Evolutionary conservation across 805 yeast species (phyloP).

Genomic region (Monosporozyma aquatica): DNA sequence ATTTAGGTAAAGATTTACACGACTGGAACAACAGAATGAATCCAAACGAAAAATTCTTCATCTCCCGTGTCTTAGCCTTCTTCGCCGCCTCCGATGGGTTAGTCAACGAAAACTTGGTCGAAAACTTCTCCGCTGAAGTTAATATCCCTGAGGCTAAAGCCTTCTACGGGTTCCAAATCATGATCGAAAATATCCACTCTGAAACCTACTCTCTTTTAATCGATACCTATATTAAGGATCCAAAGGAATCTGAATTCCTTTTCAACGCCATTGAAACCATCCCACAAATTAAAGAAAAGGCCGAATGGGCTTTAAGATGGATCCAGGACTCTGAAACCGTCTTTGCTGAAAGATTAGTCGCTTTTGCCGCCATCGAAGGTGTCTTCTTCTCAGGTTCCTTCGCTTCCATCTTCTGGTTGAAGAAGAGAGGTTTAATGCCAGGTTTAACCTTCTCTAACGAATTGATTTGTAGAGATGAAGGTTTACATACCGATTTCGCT

Average conservation of each 20-base stretch:
- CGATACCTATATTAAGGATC: conserved; percentile 93
- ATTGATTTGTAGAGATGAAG: conserved; percentile 96
- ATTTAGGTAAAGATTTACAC: conserved; percentile 77
- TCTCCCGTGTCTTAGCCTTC: conserved; percentile 90
- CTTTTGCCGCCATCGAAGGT: conserved; percentile 98
- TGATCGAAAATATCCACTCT: conserved; percentile 98
- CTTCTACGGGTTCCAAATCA: conserved; percentile 97
- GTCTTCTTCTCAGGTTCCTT: conserved; percentile 97
- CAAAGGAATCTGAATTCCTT: conserved; percentile 80
- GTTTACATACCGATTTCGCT: conserved; percentile 97
- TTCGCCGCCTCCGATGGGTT: conserved; percentile 99
- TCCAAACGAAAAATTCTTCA: conserved; percentile 86
- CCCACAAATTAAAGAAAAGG: conserved; percentile 94
- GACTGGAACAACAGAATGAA: conserved; percentile 90
- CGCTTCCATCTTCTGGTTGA: conserved; percentile 97
- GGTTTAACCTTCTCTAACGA: conserved; percentile 97
- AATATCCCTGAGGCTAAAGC: conserved; percentile 97
- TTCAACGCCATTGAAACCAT: conserved; percentile 94
- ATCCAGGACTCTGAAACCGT: conserved; percentile 78
- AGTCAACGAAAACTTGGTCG: conserved; percentile 94
- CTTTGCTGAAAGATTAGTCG: conserved; percentile 92
- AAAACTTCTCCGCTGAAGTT: conserved; percentile 94
- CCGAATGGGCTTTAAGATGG: conserved; percentile 99
- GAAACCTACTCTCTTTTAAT: conserved; percentile 93
- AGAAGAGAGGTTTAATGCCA: conserved; percentile 98